Percentiles rank a stretch among this genome's conserved stretches.
Evolutionary conservation across 1,284 basidiomycete genomes (phyloP).

Genomic region (Fistulinella cinereoalba): DNA sequence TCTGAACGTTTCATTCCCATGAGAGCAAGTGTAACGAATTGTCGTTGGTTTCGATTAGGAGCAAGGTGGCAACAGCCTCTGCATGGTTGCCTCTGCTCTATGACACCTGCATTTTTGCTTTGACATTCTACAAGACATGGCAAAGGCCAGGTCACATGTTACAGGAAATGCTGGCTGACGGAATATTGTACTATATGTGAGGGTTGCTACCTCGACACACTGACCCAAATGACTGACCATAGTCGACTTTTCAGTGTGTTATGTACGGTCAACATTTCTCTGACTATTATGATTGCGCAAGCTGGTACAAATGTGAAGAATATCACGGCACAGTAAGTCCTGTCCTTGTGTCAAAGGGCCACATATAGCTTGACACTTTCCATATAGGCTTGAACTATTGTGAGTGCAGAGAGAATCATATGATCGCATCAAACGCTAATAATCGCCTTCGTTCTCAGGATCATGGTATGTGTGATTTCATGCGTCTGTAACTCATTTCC

Average conservation of each 20-base stretch:
- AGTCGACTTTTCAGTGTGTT: slow-evolving; percentile 37
- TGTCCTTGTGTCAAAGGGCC: background rate
- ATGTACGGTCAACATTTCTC: slow-evolving; percentile 41
- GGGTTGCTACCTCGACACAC: background rate
- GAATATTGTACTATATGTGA: slow-evolving; percentile 46
- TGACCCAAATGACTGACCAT: slow-evolving; percentile 1
- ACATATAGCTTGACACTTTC: background rate
- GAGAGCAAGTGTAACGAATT: too few relatives aligned
- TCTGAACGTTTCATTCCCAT: too few relatives aligned
- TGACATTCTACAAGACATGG: slow-evolving; percentile 38
- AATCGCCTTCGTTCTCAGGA: slow-evolving; percentile 14
- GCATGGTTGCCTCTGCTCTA: slow-evolving; percentile 48
- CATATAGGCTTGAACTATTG: slow-evolving; percentile 43
- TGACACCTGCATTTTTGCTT: slow-evolving; percentile 40
- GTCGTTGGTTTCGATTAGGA: slow-evolving; percentile 9
- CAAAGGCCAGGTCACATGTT: slow-evolving; percentile 28
- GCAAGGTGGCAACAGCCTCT: slow-evolving; percentile 36
- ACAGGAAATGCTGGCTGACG: slow-evolving; percentile 39
- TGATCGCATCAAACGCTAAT: background rate
- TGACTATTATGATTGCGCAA: slow-evolving; percentile 45
- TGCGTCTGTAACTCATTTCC: background rate
- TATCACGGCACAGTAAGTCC: slow-evolving; percentile 44
- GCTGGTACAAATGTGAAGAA: slow-evolving; percentile 41
- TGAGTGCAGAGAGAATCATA: slow-evolving; percentile 25
- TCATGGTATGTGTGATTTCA: slow-evolving; percentile 29